A percentile compares a stretch with the other conserved stretches of the same genome.
Conservation (phyloP, 441 rosid genomes). For the Croton setiger region DNA sequence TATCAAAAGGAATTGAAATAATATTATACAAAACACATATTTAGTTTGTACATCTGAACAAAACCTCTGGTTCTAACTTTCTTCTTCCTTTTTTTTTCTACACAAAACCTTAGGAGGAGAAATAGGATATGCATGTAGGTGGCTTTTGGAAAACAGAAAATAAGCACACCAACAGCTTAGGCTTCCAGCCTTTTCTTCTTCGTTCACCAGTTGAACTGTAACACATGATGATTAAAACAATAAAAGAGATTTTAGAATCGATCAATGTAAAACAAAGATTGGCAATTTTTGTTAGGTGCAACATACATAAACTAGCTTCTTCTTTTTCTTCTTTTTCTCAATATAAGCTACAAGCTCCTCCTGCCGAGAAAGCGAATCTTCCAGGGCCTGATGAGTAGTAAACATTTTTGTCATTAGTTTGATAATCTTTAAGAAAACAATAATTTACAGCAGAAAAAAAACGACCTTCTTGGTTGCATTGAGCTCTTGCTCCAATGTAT, state of each 20-base stretch:
- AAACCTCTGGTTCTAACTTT: slow-evolving; percentile 22
- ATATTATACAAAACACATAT: background rate
- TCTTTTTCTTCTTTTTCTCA: slow-evolving; percentile 82
- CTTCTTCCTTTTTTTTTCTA: slow-evolving; percentile 3
- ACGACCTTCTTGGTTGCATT: slow-evolving; percentile 66
- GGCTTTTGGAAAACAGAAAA: slow-evolving; percentile 16
- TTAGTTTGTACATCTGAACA: slow-evolving; percentile 15
- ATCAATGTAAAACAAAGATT: slow-evolving; percentile 1
- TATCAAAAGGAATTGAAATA: background rate
- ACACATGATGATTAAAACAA: slow-evolving; percentile 17
- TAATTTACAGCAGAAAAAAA: background rate
- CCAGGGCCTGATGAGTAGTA: slow-evolving; percentile 51
- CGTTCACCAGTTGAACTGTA: slow-evolving; percentile 48
- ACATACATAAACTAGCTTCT: slow-evolving; percentile 56
- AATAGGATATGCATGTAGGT: slow-evolving; percentile 16
- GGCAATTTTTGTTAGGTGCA: slow-evolving; percentile 5
- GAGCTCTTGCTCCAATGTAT: slow-evolving; percentile 74
- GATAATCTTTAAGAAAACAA: background rate
- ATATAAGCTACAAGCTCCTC: slow-evolving; percentile 67
- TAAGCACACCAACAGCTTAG: slow-evolving; percentile 21
- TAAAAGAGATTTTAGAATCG: slow-evolving; percentile 10
- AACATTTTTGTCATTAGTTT: background rate
- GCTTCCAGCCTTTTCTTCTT: slow-evolving; percentile 16
- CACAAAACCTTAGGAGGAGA: slow-evolving; percentile 12
- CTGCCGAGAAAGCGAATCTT: slow-evolving; percentile 60